A percentile compares a stretch with the other conserved stretches of the same genome.
Conservation (phyloP, 2,329 filamentous ascomycete genomes). For the Colletotrichum magnum region DNA sequence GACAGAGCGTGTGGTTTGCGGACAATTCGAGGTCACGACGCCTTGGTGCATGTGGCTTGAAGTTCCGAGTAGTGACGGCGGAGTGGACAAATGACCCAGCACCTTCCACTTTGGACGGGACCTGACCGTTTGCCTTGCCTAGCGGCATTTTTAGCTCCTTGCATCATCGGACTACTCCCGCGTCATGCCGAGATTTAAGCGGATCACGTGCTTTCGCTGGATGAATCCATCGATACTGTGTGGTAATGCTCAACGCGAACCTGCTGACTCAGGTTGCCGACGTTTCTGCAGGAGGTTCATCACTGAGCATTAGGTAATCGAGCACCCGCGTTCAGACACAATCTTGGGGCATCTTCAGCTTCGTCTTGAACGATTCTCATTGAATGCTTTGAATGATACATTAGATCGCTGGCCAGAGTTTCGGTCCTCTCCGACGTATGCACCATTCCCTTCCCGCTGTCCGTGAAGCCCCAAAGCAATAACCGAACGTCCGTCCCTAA, state of each 20-base stretch:
- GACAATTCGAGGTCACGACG: slow-evolving; percentile 9
- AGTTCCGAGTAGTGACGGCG: slow-evolving; percentile 24
- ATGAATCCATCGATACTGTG: too few species aligned
- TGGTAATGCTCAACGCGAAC: too few species aligned
- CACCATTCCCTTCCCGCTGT: slow-evolving; percentile 17
- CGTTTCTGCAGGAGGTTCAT: too few species aligned
- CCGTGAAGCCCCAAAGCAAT: slow-evolving; percentile 19
- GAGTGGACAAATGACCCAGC: slow-evolving; percentile 22
- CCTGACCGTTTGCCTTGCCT: slow-evolving; percentile 48
- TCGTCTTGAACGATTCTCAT: slow-evolving; percentile 2
- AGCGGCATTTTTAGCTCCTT: slow-evolving; percentile 42
- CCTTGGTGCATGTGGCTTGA: slow-evolving; percentile 30
- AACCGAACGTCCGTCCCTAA: slow-evolving; percentile 36
- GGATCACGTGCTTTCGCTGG: slow-evolving; percentile 47
- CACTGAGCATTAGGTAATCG: background rate
- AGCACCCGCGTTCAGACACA: background rate
- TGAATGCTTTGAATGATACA: slow-evolving; percentile 34
- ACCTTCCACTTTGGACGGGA: slow-evolving; percentile 37
- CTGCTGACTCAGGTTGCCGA: background rate
- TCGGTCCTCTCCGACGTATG: slow-evolving; percentile 20
- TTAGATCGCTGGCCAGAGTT: slow-evolving; percentile 23
- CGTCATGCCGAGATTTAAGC: slow-evolving; percentile 48
- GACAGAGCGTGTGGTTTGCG: too few species aligned
- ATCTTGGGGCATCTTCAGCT: background rate
- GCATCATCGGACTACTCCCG: slow-evolving; percentile 34